phyloP scores from a whole-genome alignment of 805 yeast genomes.

The Candida patagonica region DNA sequence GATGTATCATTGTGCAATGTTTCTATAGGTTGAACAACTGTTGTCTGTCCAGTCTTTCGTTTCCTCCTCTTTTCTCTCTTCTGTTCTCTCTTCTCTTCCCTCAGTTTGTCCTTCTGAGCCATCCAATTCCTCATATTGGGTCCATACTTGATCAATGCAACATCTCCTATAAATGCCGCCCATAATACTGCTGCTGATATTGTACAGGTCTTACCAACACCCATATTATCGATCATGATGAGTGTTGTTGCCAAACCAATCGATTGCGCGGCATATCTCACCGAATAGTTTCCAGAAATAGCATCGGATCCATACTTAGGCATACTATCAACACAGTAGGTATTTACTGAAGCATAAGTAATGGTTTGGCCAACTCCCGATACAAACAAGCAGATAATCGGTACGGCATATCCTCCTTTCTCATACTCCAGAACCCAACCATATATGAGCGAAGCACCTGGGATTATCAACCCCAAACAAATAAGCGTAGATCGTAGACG shows the following conservation, averaged over 20 bases:
- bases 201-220: slow-evolving; percentile 50
- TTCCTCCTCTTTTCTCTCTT: neutral
- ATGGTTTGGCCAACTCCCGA: slow-evolving; percentile 44
- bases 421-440: slow-evolving; percentile 45
- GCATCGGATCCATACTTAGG: slow-evolving; percentile 48
- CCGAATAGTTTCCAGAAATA: slow-evolving; percentile 44
- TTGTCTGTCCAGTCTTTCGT: too few species aligned
- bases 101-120: neutral
- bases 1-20: too few species aligned
- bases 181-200: slow-evolving; percentile 37
- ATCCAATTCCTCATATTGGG: slow-evolving; percentile 28
- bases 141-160: slow-evolving; percentile 33
- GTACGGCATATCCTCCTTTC: slow-evolving; percentile 48
- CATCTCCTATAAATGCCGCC: slow-evolving; percentile 30
- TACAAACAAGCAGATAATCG: slow-evolving; percentile 40
- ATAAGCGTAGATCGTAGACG: slow-evolving; percentile 35
- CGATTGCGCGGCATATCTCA: slow-evolving; percentile 43
- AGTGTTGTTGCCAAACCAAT: slow-evolving; percentile 43
- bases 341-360: slow-evolving; percentile 43
- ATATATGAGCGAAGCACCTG: slow-evolving; percentile 38
- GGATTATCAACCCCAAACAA: slow-evolving; percentile 37
- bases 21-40: too few species aligned
- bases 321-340: slow-evolving; percentile 51
- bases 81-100: neutral
- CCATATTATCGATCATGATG: slow-evolving; percentile 37